A percentile compares a stretch with the other conserved stretches of the same genome.
Evolutionary conservation across 2,329 filamentous ascomycete genomes (phyloP).

Genomic region (Clonostachys rosea): DNA sequence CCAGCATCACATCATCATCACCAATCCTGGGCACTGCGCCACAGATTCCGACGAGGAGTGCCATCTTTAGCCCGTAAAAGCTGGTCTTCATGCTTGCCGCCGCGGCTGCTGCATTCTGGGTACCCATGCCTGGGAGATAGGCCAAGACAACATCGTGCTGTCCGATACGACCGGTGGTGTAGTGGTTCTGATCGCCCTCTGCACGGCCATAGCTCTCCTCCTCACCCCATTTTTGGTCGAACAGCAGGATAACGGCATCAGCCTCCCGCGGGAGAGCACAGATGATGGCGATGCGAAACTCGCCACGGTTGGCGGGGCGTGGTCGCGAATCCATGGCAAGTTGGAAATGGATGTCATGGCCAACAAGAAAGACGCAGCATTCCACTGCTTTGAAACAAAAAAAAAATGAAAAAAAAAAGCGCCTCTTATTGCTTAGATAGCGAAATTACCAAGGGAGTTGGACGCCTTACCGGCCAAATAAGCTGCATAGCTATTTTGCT

Average conservation of each 20-base stretch:
- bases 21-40: constrained; percentile 10
- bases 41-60: constrained; percentile 27
- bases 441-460: too few relatives aligned
- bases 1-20: constrained; percentile 9
- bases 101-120: constrained; percentile 1
- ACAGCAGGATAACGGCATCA: constrained; percentile 6
- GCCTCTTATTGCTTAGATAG: too few relatives aligned
- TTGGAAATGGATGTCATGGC: too few relatives aligned
- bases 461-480: too few relatives aligned
- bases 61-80: constrained; percentile 14
- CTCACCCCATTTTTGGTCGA: constrained; percentile 8
- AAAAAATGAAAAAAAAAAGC: too few relatives aligned
- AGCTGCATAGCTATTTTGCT: too few relatives aligned
- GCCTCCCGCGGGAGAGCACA: constrained; percentile 7
- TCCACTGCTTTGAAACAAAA: too few relatives aligned
- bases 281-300: constrained; percentile 6
- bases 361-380: too few relatives aligned
- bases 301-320: background rate
- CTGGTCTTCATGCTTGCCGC: constrained; percentile 1
- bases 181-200: constrained; percentile 11
- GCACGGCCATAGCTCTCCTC: constrained; percentile 7
- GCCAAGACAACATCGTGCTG: constrained; percentile 13
- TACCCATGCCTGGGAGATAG: constrained; percentile 1
- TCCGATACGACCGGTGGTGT: constrained; percentile 12
- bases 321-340: background rate